These are phyloP conservation scores for Protostelium mycophagum DNA, from an alignment of 78 protist genomes.

Conservation along the genomic window DNA sequence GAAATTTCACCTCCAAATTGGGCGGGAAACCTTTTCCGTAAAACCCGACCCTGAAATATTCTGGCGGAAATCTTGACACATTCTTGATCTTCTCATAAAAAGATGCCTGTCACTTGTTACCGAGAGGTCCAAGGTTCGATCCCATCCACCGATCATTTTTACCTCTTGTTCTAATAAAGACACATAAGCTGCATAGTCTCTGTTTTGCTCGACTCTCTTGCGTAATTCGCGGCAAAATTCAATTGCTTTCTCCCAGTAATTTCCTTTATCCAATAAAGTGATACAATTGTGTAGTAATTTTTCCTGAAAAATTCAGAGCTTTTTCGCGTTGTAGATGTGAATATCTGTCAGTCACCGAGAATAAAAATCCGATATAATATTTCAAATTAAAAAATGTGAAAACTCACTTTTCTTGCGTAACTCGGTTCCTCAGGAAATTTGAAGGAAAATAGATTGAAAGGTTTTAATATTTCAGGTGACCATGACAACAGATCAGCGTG, in stretches of 20 bases:
- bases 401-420: neutral
- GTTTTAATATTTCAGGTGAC: slow-evolving; percentile 21
- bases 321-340: slow-evolving; percentile 7
- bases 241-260: slow-evolving; percentile 72
- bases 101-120: slow-evolving; percentile 24
- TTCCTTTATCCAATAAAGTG: slow-evolving; percentile 66
- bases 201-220: neutral
- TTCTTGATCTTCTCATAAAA: slow-evolving; percentile 52
- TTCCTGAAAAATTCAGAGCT: no score
- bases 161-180: neutral
- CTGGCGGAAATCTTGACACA: slow-evolving; percentile 59
- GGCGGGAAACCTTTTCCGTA: slow-evolving; percentile 67
- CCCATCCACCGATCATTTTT: neutral
- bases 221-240: slow-evolving; percentile 3
- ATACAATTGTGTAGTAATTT: slow-evolving; percentile 28
- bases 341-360: neutral
- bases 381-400: slow-evolving; percentile 12
- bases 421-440: neutral
- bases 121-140: neutral
- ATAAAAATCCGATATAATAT: slow-evolving; percentile 4
- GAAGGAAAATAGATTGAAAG: neutral
- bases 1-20: neutral
- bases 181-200: neutral
- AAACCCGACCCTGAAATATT: slow-evolving; percentile 74
- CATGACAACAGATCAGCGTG: slow-evolving; percentile 58